A percentile compares a stretch with the other conserved stretches of the same genome.
phyloP scores from a whole-genome alignment of 2,329 filamentous ascomycete species.

The Fusarium udum region DNA sequence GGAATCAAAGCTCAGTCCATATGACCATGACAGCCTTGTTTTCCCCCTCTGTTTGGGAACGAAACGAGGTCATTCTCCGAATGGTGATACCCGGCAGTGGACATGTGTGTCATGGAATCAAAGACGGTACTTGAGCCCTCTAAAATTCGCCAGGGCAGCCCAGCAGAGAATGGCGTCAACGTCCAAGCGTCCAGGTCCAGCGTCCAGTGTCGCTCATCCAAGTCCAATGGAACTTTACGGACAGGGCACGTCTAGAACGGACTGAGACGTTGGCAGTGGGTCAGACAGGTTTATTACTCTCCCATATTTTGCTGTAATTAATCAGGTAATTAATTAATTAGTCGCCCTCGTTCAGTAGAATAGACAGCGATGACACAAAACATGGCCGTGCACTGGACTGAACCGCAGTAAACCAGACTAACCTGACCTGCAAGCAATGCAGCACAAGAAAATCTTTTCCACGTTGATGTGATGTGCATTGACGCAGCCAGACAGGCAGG shows the following conservation, averaged over 20 bases:
- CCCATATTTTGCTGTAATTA: not conserved
- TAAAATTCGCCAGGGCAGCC: conserved; percentile 8
- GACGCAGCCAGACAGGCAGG: not conserved
- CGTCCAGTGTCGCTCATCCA: conserved; percentile 5
- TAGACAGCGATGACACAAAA: not conserved
- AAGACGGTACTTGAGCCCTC: conserved; percentile 31
- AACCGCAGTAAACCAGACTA: not conserved
- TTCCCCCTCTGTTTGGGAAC: not conserved
- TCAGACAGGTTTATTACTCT: conserved; percentile 25
- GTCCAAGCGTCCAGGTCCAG: conserved; percentile 30
- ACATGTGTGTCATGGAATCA: not conserved
- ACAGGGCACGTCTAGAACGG: conserved; percentile 30
- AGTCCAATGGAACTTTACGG: conserved; percentile 9
- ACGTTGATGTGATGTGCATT: conserved; percentile 17
- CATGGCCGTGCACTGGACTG: conserved; percentile 17
- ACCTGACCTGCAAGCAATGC: conserved; percentile 30
- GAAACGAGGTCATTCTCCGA: conserved; percentile 5
- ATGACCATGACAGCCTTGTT: not conserved
- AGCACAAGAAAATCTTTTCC: not conserved
- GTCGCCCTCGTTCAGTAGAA: not conserved
- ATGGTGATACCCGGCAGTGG: conserved; percentile 20
- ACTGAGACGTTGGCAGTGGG: conserved; percentile 32
- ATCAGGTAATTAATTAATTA: not conserved
- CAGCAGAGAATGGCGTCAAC: conserved; percentile 38
- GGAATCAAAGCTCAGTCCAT: conserved; percentile 1